Base-by-base conservation (phyloP, 306 rosid species). In the Citrullus amarus region DNA sequence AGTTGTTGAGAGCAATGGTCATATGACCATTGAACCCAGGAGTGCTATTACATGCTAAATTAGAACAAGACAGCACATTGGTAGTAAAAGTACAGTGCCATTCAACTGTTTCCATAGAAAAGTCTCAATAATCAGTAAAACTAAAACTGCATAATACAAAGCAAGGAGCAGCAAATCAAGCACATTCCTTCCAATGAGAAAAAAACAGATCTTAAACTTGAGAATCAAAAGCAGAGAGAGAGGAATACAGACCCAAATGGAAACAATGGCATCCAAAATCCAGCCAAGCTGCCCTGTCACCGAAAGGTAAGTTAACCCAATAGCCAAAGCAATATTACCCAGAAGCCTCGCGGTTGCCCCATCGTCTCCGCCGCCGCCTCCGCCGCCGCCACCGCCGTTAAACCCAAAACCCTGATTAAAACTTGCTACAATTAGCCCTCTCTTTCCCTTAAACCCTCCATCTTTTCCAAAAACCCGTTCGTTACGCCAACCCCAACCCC, bases 211-310 rank as follows among this genome's bases (percentile, higher is more conserved):
- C 16, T 48, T 5, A 53, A 15, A 16, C 8, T 53, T 6, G 8
- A 16, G 79, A 6, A 58, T 6, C 34, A 68, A 39, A 65, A 58
- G 5, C 25, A 48, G 54, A 48, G 16, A 48, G 16, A 48, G 53
- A 48, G 53, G 60, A n/a, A 86, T 63, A 4, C 20, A 65, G 85
- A 92, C 99, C 99, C 99, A 91, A 87, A 92, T 87, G 85, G 99
- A 95, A 58, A 95, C 97, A 88, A 95, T 86, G 13, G 98, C 92
- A 88, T 92, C 99, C 86, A 92, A 89, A 77, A 95, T 80, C 99
- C 99, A 95, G 48, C 99, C 98, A 85, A 95, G 97, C 79, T 95
- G 97, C 62, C 99, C 99, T 44, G 97, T 95, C 78, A 95, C 28
- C 30, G 99, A 91, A 66, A 95, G 97, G 82, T 95, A 95, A 59